Base-by-base conservation (phyloP, 169 alveolate species). In the Pseudocohnilembus persalinus region DNA sequence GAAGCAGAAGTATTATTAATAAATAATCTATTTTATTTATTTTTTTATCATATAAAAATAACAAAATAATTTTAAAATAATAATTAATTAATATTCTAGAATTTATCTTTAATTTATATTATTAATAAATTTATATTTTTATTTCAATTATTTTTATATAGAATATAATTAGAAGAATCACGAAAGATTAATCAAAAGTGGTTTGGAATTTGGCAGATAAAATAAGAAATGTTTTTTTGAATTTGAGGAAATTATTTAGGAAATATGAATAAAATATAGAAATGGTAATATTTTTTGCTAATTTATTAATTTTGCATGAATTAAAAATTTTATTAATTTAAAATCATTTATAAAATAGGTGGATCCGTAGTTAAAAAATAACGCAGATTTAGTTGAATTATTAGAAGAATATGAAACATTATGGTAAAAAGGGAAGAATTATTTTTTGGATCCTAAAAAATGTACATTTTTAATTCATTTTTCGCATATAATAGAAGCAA, bases 391-490 rank as follows among this genome's bases (percentile, higher is more conserved):
- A 27, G 97, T 94, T 29, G 92, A 87, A 74, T 91, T 88, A 20
- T 79, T 94, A 28, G 82, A 34, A 29, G 89, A 90, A 64, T 94
- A 89, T 83, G 97, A 94, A 79, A 73, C 86, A 20, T 83, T 92
- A 16, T 94, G 97, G 96, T 96, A 92, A 81, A 92, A 90, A 83
- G 97, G 97, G 0, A 83, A 87, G 34, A 83, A 89, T n/a, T 94
- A 94, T 80, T 89, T 94, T 76, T 82, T 92, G 32, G 89, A 89
- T 81, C 78, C 90, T 11, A 85, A 90, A 76, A 94, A 90, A 77
- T 91, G 94, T 35, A 77, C 85, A 28, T 91, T 91, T 87, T 82
- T 94, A 31, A 81, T 94, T 33, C 92, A 90, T 74, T 92, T 94
- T 83, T 92, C 96, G 4, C 89, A 89, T 35, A 78, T 89, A 73